These are phyloP conservation scores for Mycogone perniciosa DNA, from an alignment of 2,329 filamentous ascomycete genomes.

Conservation along the genomic window DNA sequence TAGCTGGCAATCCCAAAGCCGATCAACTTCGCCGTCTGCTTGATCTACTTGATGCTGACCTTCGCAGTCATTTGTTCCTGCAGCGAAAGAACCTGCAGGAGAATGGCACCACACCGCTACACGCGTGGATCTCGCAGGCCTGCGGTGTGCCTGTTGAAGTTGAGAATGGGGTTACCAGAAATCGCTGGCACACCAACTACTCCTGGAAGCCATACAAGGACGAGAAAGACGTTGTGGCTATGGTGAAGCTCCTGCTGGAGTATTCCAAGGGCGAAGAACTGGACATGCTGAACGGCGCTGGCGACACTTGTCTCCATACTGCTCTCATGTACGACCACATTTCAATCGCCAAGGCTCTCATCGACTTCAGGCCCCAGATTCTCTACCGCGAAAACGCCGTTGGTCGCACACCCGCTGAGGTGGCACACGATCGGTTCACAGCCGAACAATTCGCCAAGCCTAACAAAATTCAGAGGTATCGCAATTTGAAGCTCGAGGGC, in stretches of 20 bases:
- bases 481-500: slow-evolving; percentile 6
- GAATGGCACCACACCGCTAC: slow-evolving; percentile 57
- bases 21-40: slow-evolving; percentile 42
- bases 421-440: slow-evolving; percentile 52
- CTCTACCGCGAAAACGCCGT: slow-evolving; percentile 69
- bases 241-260: slow-evolving; percentile 45
- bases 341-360: slow-evolving; percentile 36
- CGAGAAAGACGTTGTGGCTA: slow-evolving; percentile 28
- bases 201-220: slow-evolving; percentile 19
- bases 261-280: slow-evolving; percentile 52
- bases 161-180: slow-evolving; percentile 13
- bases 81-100: slow-evolving; percentile 49
- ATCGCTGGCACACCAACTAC: slow-evolving; percentile 8
- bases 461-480: neutral
- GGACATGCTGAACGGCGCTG: slow-evolving; percentile 55
- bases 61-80: slow-evolving; percentile 51
- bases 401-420: slow-evolving; percentile 65
- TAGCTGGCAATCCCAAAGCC: slow-evolving; percentile 26
- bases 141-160: slow-evolving; percentile 15
- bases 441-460: slow-evolving; percentile 29
- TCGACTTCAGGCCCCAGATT: slow-evolving; percentile 52
- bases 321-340: slow-evolving; percentile 37
- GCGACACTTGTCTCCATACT: slow-evolving; percentile 59
- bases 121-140: slow-evolving; percentile 44
- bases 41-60: slow-evolving; percentile 49